Percentiles rank a stretch among this genome's conserved stretches.
Evolutionary conservation across 176 grass and related monocot genomes (phyloP).

Genomic region (Eremochloa ophiuroides): DNA sequence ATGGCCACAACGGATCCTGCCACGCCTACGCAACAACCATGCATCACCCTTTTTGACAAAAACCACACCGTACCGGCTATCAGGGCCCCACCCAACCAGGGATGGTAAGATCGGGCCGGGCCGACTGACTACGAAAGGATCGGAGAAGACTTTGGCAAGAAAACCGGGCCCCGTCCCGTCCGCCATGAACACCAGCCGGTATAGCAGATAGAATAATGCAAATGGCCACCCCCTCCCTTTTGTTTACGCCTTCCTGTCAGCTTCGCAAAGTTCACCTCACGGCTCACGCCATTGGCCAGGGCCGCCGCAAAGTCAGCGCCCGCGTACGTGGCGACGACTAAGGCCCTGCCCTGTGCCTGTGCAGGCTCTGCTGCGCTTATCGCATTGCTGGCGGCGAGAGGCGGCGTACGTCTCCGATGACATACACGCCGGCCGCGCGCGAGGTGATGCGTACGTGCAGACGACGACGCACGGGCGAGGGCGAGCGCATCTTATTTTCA

Average conservation of each 20-base stretch:
- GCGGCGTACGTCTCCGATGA: too few relatives aligned
- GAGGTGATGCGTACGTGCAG: too few relatives aligned
- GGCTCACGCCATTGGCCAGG: too few relatives aligned
- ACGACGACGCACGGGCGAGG: too few relatives aligned
- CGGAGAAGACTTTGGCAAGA: conserved; percentile 19
- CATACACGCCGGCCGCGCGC: too few relatives aligned
- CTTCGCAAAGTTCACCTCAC: too few relatives aligned
- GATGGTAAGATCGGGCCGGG: not conserved
- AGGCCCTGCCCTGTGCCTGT: too few relatives aligned
- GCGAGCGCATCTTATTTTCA: too few relatives aligned
- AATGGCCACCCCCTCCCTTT: not conserved
- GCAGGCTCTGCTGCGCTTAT: too few relatives aligned
- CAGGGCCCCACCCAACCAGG: not conserved
- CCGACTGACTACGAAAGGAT: not conserved
- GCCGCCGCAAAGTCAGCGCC: too few relatives aligned
- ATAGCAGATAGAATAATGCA: not conserved
- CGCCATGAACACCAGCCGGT: not conserved
- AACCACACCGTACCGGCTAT: not conserved
- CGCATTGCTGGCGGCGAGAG: too few relatives aligned
- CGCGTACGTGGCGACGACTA: too few relatives aligned
- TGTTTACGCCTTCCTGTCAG: conserved; percentile 22
- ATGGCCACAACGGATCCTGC: conserved; percentile 20
- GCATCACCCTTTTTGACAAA: conserved; percentile 2
- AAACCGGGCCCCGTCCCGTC: not conserved
- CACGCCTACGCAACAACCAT: not conserved